phyloP scores from a whole-genome alignment of 2,329 filamentous ascomycete species.

The Nemania diffusa region DNA sequence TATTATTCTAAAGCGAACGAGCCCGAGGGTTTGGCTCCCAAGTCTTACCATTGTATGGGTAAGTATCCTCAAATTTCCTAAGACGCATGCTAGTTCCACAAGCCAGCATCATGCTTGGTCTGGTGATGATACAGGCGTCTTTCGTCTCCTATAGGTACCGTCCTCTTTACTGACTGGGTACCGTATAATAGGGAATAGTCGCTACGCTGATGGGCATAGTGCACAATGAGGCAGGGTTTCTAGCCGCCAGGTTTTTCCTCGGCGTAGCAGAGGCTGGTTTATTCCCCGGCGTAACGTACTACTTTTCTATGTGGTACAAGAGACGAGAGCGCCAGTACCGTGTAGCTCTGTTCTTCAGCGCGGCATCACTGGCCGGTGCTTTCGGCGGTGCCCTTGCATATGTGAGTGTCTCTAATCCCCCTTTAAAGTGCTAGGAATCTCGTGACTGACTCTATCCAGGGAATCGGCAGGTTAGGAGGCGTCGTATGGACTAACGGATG shows the following conservation, averaged over 20 bases:
- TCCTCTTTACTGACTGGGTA: slow-evolving; percentile 1
- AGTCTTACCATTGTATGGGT: slow-evolving; percentile 65
- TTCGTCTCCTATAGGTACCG: not conserved
- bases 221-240: slow-evolving; percentile 61
- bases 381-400: slow-evolving; percentile 68
- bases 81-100: not conserved
- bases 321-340: slow-evolving; percentile 64
- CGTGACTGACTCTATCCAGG: slow-evolving; percentile 48
- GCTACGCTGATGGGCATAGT: slow-evolving; percentile 63
- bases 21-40: slow-evolving; percentile 66
- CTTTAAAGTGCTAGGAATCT: not conserved
- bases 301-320: slow-evolving; percentile 64
- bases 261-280: slow-evolving; percentile 65
- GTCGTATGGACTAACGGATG: slow-evolving; percentile 64
- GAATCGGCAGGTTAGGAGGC: slow-evolving; percentile 64
- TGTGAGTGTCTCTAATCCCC: slow-evolving; percentile 46
- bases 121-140: not conserved
- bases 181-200: slow-evolving; percentile 57
- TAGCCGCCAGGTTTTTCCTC: slow-evolving; percentile 65
- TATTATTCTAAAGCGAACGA: slow-evolving; percentile 69
- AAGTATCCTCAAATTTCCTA: slow-evolving; percentile 1
- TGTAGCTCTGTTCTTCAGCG: slow-evolving; percentile 66
- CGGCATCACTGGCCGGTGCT: slow-evolving; percentile 64
- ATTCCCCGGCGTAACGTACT: slow-evolving; percentile 57
- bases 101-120: not conserved